A percentile compares a stretch with the other conserved stretches of the same genome.
phyloP scores from a whole-genome alignment of 495 filamentous ascomycete genomes.

The Evansstolkia leycettana region DNA sequence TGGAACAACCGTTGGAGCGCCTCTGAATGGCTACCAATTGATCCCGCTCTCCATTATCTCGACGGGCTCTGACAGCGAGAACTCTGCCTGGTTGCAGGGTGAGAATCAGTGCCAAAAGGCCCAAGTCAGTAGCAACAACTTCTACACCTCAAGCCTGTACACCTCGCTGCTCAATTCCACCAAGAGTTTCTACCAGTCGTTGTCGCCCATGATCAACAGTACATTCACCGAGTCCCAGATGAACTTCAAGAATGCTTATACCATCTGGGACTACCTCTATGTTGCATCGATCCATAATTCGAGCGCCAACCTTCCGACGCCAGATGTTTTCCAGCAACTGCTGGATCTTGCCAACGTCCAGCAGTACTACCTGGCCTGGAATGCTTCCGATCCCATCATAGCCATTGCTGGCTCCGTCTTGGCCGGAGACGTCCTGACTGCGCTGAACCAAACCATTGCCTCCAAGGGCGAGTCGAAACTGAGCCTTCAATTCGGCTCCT shows the following conservation, averaged over 20 bases:
- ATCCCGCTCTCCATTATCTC: slow-evolving; percentile 36
- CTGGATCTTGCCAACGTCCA: slow-evolving; percentile 35
- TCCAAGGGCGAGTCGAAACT: slow-evolving; percentile 24
- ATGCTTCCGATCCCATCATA: slow-evolving; percentile 30
- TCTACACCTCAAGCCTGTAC: slow-evolving; percentile 53
- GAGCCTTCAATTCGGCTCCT: slow-evolving; percentile 37
- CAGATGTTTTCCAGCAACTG: slow-evolving; percentile 23
- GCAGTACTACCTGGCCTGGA: slow-evolving; percentile 41
- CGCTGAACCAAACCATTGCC: slow-evolving; percentile 33
- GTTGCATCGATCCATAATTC: slow-evolving; percentile 43
- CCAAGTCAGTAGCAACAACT: slow-evolving; percentile 55
- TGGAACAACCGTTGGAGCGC: slow-evolving; percentile 38
- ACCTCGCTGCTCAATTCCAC: slow-evolving; percentile 37
- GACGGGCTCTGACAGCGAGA: slow-evolving; percentile 37
- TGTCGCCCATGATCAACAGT: slow-evolving; percentile 48
- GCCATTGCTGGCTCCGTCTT: slow-evolving; percentile 35
- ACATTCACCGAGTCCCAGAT: slow-evolving; percentile 40
- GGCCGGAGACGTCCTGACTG: slow-evolving; percentile 31
- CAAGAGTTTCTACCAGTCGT: slow-evolving; percentile 47
- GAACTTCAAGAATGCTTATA: slow-evolving; percentile 62
- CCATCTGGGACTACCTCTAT: slow-evolving; percentile 46
- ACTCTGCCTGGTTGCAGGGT: slow-evolving; percentile 46
- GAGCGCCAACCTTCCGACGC: slow-evolving; percentile 20
- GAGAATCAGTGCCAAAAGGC: slow-evolving; percentile 48
- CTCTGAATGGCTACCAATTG: slow-evolving; percentile 49